Evolutionary conservation across 106 monocot species (phyloP).

Genomic region (Xerophyta viscosa): DNA sequence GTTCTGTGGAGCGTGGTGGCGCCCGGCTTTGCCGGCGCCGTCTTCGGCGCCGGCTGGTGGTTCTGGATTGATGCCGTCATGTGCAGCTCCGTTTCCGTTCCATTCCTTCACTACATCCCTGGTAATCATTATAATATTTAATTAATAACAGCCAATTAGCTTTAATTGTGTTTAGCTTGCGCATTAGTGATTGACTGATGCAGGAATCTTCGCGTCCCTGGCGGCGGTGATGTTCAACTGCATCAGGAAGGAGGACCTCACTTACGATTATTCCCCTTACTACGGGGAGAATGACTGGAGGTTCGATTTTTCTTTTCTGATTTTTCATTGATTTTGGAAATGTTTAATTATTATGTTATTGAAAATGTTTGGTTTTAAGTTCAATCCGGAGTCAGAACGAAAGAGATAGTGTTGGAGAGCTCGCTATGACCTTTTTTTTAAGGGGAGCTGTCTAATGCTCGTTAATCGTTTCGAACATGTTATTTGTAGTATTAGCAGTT

Average conservation of each 20-base stretch:
- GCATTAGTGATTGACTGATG: neutral
- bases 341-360: neutral
- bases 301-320: conserved; percentile 23
- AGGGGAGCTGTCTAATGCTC: too few relatives aligned
- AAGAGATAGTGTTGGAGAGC: too few relatives aligned
- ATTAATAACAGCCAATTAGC: too few relatives aligned
- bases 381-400: too few relatives aligned
- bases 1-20: conserved; percentile 66
- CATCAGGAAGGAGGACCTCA: conserved; percentile 65
- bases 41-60: conserved; percentile 95
- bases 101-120: conserved; percentile 90
- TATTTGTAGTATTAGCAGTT: too few relatives aligned
- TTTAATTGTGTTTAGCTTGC: too few relatives aligned
- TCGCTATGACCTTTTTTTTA: too few relatives aligned
- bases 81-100: conserved; percentile 71
- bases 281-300: conserved; percentile 88
- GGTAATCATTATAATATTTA: conserved; percentile 31
- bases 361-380: too few relatives aligned
- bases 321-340: neutral
- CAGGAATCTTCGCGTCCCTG: conserved; percentile 82
- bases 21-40: conserved; percentile 81
- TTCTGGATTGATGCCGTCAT: conserved; percentile 96
- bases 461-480: too few relatives aligned
- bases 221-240: conserved; percentile 97
- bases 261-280: conserved; percentile 73